Evolutionary conservation across 169 alveolate species (phyloP).

Genomic region (Plasmodium inui): DNA sequence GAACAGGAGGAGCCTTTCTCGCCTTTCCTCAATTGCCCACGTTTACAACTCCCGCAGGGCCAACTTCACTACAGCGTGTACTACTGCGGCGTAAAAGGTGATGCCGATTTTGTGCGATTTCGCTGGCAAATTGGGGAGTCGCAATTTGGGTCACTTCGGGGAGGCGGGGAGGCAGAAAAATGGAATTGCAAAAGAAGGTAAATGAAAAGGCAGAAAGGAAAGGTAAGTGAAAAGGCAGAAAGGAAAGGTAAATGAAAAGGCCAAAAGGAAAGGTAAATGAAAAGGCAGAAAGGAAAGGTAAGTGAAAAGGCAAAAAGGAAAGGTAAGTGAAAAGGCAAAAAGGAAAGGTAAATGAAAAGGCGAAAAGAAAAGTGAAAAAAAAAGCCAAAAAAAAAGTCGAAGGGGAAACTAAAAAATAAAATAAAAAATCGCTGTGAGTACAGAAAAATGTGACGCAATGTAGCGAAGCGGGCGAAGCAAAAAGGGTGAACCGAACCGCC

Average conservation of each 20-base stretch:
- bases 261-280: background rate
- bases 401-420: background rate
- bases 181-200: background rate
- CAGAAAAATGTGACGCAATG: background rate
- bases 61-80: background rate
- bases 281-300: background rate
- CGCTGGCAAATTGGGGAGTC: background rate
- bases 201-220: background rate
- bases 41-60: background rate
- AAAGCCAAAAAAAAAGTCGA: background rate
- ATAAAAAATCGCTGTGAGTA: background rate
- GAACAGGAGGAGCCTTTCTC: background rate
- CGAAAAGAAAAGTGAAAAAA: background rate
- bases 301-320: background rate
- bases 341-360: background rate
- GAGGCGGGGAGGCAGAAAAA: background rate
- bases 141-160: background rate
- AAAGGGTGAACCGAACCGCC: background rate
- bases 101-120: background rate
- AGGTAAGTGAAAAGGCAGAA: background rate
- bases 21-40: background rate
- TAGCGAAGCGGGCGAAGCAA: background rate
- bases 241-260: background rate
- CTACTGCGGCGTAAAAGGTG: background rate
- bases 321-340: background rate